Evolutionary conservation across 768 basidiomycete species (phyloP).

Genomic region (Clavaria fumosa): DNA sequence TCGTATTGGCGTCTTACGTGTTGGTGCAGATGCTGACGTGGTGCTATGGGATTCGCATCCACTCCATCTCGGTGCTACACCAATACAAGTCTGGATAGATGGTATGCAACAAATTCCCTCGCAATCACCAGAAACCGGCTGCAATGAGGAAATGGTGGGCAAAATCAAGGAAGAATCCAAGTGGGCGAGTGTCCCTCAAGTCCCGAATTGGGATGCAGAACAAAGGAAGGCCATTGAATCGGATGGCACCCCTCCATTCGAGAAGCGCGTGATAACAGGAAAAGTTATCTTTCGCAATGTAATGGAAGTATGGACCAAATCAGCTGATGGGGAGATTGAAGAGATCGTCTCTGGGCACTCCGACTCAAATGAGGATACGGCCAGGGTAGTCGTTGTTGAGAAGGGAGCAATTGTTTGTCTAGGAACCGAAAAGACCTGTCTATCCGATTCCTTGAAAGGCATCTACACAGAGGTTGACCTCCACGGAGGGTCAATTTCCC

Average conservation of each 20-base stretch:
- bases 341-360: slow-evolving; percentile 12
- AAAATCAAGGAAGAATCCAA: slow-evolving; percentile 28
- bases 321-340: slow-evolving; percentile 17
- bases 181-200: slow-evolving; percentile 36
- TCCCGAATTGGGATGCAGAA: slow-evolving; percentile 61
- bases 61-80: slow-evolving; percentile 57
- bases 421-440: slow-evolving; percentile 16
- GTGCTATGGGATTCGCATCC: slow-evolving; percentile 71
- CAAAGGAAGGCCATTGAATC: slow-evolving; percentile 41
- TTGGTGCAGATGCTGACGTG: slow-evolving; percentile 49
- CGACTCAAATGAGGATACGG: too few relatives aligned
- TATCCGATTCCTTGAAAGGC: slow-evolving; percentile 7
- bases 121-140: slow-evolving; percentile 22
- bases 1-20: slow-evolving; percentile 45
- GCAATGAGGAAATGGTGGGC: slow-evolving; percentile 26
- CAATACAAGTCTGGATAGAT: slow-evolving; percentile 69
- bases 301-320: slow-evolving; percentile 26
- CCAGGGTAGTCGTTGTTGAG: slow-evolving; percentile 24
- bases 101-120: slow-evolving; percentile 56
- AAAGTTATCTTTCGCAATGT: slow-evolving; percentile 53
- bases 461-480: slow-evolving; percentile 47
- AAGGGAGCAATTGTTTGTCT: slow-evolving; percentile 39
- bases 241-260: slow-evolving; percentile 65
- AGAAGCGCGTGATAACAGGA: slow-evolving; percentile 18
- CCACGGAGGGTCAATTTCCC: slow-evolving; percentile 48